phyloP scores from a whole-genome alignment of 257 asterid genomes.

The Leptodermis oblonga region DNA sequence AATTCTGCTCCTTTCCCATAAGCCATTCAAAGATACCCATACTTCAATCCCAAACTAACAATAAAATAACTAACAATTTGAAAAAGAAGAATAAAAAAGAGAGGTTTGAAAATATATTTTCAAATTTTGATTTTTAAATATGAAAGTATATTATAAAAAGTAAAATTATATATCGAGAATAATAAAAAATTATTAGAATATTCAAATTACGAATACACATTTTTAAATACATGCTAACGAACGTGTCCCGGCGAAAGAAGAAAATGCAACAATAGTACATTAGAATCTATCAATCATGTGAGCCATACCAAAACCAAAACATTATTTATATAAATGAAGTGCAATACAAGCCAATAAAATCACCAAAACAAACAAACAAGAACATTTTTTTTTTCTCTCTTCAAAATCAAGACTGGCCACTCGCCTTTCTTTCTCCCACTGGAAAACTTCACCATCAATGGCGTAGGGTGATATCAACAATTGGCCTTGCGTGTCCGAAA shows the following conservation, averaged over 20 bases:
- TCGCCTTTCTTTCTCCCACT: neutral
- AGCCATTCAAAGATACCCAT: slow-evolving; percentile 18
- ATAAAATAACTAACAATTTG: too few species aligned
- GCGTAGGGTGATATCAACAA: slow-evolving; percentile 44
- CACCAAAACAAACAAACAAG: slow-evolving; percentile 15
- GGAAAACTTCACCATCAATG: slow-evolving; percentile 46
- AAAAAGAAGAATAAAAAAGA: too few species aligned
- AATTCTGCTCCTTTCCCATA: slow-evolving; percentile 21
- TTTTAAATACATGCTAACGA: too few species aligned
- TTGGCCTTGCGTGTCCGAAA: slow-evolving; percentile 53
- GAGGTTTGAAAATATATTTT: too few species aligned
- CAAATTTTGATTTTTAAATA: too few species aligned
- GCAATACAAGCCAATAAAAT: slow-evolving; percentile 45
- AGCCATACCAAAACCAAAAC: neutral
- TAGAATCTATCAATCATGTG: slow-evolving; percentile 1
- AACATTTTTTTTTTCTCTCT: slow-evolving; percentile 2
- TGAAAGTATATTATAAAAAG: too few species aligned
- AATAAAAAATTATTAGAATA: neutral
- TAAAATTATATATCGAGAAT: too few species aligned
- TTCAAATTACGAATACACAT: too few species aligned
- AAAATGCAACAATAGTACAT: too few species aligned
- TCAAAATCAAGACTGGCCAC: slow-evolving; percentile 7
- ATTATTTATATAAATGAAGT: slow-evolving; percentile 25
- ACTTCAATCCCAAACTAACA: neutral
- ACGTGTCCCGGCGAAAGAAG: too few species aligned